These are phyloP conservation scores for Talaromyces sp. DNA, from an alignment of 2,329 filamentous ascomycete species.

Conservation along the genomic window DNA sequence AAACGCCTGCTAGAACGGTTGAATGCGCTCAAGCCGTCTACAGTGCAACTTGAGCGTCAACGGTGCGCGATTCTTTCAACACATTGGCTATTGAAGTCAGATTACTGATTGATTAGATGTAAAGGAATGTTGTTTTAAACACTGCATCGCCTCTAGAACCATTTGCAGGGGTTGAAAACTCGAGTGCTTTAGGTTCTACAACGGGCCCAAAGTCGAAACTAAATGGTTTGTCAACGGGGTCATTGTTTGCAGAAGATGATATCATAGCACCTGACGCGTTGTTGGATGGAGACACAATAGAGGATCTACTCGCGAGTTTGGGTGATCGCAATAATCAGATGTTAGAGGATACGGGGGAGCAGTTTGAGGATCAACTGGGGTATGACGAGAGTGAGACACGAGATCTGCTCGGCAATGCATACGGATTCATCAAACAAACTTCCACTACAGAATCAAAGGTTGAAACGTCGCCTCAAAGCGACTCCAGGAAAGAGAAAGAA, in stretches of 20 bases:
- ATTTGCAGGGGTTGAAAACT: neutral
- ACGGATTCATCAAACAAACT: neutral
- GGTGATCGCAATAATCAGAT: neutral
- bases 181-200: neutral
- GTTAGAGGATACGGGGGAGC: neutral
- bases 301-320: conserved; percentile 21
- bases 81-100: neutral
- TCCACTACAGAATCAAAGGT: neutral
- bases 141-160: neutral
- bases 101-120: neutral
- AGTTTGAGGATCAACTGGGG: neutral
- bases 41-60: conserved; percentile 29
- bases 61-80: conserved; percentile 21
- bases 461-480: neutral
- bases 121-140: conserved; percentile 11
- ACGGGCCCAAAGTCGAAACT: neutral
- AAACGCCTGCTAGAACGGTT: conserved; percentile 30
- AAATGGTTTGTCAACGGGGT: neutral
- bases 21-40: conserved; percentile 34
- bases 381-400: neutral
- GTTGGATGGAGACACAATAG: conserved; percentile 22
- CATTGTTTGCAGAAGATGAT: conserved; percentile 11
- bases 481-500: neutral
- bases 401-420: conserved; percentile 3
- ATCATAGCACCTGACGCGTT: conserved; percentile 8